A percentile compares a stretch with the other conserved stretches of the same genome.
Evolutionary conservation across 345 rosid genomes (phyloP).

Genomic region (Dimocarpus longan): DNA sequence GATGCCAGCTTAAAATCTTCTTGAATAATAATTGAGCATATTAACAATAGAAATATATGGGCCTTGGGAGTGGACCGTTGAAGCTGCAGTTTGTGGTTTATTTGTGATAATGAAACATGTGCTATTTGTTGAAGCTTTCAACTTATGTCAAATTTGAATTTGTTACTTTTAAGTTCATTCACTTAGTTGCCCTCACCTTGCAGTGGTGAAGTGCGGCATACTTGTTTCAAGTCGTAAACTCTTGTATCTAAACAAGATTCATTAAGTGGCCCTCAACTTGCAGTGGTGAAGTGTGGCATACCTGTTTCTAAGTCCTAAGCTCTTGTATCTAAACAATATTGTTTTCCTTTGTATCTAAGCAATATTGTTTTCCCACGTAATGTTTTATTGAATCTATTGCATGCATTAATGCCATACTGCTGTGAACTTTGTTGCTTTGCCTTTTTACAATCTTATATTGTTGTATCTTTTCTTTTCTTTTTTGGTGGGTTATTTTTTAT

Average conservation of each 20-base stretch:
- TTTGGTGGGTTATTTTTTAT: not conserved
- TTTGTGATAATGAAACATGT: not conserved
- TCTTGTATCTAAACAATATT: not conserved
- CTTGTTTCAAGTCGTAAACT: not conserved
- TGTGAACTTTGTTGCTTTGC: constrained; percentile 8
- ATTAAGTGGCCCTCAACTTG: not conserved
- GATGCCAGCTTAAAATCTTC: not conserved
- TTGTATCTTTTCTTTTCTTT: not conserved
- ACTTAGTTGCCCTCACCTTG: not conserved
- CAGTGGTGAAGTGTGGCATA: not conserved
- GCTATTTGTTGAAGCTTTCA: constrained; percentile 4
- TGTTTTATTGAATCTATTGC: not conserved
- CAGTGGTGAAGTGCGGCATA: not conserved
- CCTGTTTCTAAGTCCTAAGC: not conserved
- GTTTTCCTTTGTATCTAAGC: not conserved
- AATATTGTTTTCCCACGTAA: not conserved
- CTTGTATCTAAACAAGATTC: not conserved
- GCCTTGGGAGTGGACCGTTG: not conserved
- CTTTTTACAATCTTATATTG: constrained; percentile 1
- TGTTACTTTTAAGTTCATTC: not conserved
- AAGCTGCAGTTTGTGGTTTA: constrained; percentile 11
- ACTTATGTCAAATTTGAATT: not conserved
- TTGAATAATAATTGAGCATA: not conserved
- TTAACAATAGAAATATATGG: not conserved
- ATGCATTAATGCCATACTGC: not conserved